Evolutionary conservation across 352 stramenopile species (phyloP).

Genomic region (Pythium folliculosum): DNA sequence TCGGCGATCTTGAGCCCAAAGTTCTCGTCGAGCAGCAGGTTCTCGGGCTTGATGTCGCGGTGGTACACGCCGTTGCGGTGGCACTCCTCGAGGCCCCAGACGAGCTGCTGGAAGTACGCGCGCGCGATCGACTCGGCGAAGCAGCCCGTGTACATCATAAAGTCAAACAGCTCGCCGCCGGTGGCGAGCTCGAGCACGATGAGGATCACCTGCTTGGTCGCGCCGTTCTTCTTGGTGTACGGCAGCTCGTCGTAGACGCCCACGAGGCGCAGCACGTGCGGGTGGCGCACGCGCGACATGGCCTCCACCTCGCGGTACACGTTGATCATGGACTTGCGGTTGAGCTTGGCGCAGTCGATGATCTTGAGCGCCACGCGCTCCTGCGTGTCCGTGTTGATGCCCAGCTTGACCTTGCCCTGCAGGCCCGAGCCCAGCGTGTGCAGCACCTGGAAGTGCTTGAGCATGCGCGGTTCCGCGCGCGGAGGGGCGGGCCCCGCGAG

Average conservation of each 20-base stretch:
- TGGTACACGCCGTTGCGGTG: conserved; percentile 88
- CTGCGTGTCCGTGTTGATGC: conserved; percentile 72
- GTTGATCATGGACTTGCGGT: conserved; percentile 82
- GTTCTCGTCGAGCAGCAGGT: conserved; percentile 87
- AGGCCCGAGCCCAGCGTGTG: conserved; percentile 81
- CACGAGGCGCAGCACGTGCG: conserved; percentile 83
- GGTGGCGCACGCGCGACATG: conserved; percentile 85
- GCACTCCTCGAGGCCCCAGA: conserved; percentile 77
- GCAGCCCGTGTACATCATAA: conserved; percentile 93
- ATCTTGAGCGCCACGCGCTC: conserved; percentile 91
- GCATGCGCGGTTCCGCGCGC: conserved; percentile 40
- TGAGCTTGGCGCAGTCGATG: conserved; percentile 83
- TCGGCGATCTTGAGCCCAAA: conserved; percentile 93
- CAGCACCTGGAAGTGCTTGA: conserved; percentile 75
- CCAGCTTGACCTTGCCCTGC: conserved; percentile 89
- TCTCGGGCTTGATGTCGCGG: conserved; percentile 94
- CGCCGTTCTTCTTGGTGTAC: conserved; percentile 77
- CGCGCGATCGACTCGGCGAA: conserved; percentile 87
- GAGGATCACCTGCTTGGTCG: conserved; percentile 77
- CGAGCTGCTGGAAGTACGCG: conserved; percentile 89
- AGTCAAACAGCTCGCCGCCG: conserved; percentile 90
- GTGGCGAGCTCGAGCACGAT: conserved; percentile 90
- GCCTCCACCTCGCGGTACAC: conserved; percentile 89
- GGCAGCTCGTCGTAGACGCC: conserved; percentile 69
- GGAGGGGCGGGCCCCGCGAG: conserved; percentile 5